Evolutionary conservation across 768 basidiomycete genomes (phyloP).

Genomic region (Kwoniella heveanensis): DNA sequence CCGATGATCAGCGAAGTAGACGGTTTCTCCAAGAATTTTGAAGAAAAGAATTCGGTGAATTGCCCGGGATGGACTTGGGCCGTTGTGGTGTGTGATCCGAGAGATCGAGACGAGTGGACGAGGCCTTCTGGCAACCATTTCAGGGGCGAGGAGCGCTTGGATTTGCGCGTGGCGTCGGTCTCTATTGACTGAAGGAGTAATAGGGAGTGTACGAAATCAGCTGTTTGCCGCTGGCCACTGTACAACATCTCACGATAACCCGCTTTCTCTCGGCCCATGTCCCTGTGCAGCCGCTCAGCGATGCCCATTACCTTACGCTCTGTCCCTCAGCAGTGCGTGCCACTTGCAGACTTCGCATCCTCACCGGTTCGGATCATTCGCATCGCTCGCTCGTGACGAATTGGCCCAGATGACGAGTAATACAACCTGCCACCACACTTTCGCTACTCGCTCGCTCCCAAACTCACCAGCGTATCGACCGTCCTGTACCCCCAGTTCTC

Average conservation of each 20-base stretch:
- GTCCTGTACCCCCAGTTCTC: conserved; percentile 82
- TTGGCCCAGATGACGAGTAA: too few species aligned
- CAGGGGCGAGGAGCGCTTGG: conserved; percentile 34
- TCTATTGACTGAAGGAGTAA: conserved; percentile 48
- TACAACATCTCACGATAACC: too few species aligned
- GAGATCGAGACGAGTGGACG: conserved; percentile 39
- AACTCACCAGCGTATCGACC: conserved; percentile 59
- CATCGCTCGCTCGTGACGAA: too few species aligned
- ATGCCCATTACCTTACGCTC: too few species aligned
- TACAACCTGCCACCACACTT: too few species aligned
- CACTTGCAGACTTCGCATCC: too few species aligned
- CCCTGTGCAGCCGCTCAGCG: too few species aligned
- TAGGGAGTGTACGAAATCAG: background rate
- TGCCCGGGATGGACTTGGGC: conserved; percentile 55
- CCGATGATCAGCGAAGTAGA: conserved; percentile 46
- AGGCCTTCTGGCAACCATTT: conserved; percentile 46
- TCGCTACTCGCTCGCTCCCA: too few species aligned
- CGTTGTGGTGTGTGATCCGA: conserved; percentile 47
- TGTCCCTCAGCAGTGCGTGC: too few species aligned
- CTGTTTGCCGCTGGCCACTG: too few species aligned
- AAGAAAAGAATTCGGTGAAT: conserved; percentile 49
- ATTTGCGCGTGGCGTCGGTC: conserved; percentile 42
- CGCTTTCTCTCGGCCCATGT: too few species aligned
- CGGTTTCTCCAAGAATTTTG: conserved; percentile 37
- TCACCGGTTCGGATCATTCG: too few species aligned